Evolutionary conservation across 176 grass and related monocot species (phyloP), one percentile per base, ranked within the genome.

Genomic region (Pontederia paniculata): DNA sequence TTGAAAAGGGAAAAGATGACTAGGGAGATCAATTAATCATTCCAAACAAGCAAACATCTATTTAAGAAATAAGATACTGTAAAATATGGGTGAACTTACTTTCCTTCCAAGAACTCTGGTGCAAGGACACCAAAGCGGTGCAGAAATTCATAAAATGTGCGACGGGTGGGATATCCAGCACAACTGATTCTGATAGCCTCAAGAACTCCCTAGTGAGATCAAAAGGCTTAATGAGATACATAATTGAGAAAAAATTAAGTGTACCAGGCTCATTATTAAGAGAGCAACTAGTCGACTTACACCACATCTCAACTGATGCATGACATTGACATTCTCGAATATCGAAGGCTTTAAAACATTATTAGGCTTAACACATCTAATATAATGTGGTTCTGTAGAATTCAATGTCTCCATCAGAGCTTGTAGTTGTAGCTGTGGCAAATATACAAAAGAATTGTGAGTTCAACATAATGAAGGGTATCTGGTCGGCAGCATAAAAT

Each of bases 111-210:
- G 55, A 73, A 65, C 78, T 98, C 93, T 45, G 80, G 93, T 59
- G 83, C 80, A 82, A 98, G 86, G 70, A 98, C 74, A 69, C 83
- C 86, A 74, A 98, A 98, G 48, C 93, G 83, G 71, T 91, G 93
- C 50, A 98, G 77, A 80, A 98, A 91, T 52, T 98, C 93, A 67
- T 98, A 98, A 81, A 98, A 98, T 17, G 87, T 88, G 59, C 93
- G 82, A 51, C 93, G 86, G 20, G 94, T 98, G 64, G 94, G 94
- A 84, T 91, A 98, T 37, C 94, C 94, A 16, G 93, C 93, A 75
- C 94, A 98, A 54, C 94, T 98, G 62, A 98, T 98, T 73, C 94
- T 91, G 78, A 98, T 93, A 69, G 94, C 94, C 75, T 98, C 94
- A 61, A 98, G 94, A 47, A 98, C 94, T 84, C 94, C 94, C 94